Base-by-base conservation (phyloP, 352 stramenopile genomes). In the Phytophthora lateralis region DNA sequence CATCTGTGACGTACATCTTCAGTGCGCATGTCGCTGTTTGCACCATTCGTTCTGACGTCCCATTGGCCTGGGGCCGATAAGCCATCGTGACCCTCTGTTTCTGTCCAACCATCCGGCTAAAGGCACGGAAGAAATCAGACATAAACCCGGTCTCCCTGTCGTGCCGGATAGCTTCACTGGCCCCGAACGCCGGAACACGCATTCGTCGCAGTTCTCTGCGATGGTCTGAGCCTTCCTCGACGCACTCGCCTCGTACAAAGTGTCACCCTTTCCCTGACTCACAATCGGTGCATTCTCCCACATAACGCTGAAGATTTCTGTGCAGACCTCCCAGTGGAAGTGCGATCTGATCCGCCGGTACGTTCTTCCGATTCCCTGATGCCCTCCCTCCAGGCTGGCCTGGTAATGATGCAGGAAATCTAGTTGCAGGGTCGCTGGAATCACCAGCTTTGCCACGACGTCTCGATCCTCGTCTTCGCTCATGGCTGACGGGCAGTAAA, bases 111-210 rank as follows among this genome's bases (percentile, higher is more conserved):
- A 72, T 51, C 15, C 20, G 42, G 14, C 64, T 72, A 27, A 69
- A 72, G 0, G 42, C 48, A 8, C 55, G 29, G 43, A 67, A 71
- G 14, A 70, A 56, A 38, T 66, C 49, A 10, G 57, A 56, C 61
- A 71, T 75, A 26, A 75, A 75, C 1, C 46, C 60, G 4, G 56
- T 56, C 12, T 71, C 67, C 15, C 67, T 48, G 26, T 69, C 61
- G 11, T 75, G 62, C 0, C 67, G 52, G 18, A 75, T 69, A 0
- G 48, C 34, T n/a, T 64, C 32, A 21, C 51, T 70, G 0, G 60
- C 66, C 2, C 60, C 66, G 20, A 70, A 0, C 60, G 27, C 0
- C 55, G 49, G 30, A 66, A 64, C 1, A 74, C 60, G 9, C 42
- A 57, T 9, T 52, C 35, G 17, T 71, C 49, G 32, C 75, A 75